Percentiles rank a stretch among this genome's conserved stretches.
Conservation (phyloP, 495 filamentous ascomycete genomes). For the Daldinia loculata region DNA sequence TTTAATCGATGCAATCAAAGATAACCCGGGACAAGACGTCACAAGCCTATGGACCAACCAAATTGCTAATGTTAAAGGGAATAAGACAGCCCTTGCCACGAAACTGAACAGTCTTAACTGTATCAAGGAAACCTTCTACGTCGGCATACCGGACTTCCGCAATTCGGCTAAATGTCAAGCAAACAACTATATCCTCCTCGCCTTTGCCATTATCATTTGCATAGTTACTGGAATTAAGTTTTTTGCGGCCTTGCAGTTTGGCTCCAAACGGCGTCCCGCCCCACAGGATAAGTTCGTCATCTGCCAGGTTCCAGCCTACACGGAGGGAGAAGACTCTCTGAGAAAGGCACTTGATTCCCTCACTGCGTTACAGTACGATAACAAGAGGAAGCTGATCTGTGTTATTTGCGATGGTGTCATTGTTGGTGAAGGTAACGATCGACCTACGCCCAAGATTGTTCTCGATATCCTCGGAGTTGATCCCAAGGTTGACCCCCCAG, state of each 20-base stretch:
- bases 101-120: slow-evolving; percentile 73
- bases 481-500: slow-evolving; percentile 94
- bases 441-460: slow-evolving; percentile 96
- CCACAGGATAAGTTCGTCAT: slow-evolving; percentile 99
- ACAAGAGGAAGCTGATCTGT: slow-evolving; percentile 93
- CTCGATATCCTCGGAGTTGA: slow-evolving; percentile 97
- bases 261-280: slow-evolving; percentile 85
- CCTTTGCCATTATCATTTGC: slow-evolving; percentile 84
- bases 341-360: slow-evolving; percentile 93
- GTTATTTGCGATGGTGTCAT: slow-evolving; percentile 97
- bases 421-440: slow-evolving; percentile 93
- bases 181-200: slow-evolving; percentile 90
- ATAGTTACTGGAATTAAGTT: slow-evolving; percentile 87
- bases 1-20: slow-evolving; percentile 70
- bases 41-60: slow-evolving; percentile 67
- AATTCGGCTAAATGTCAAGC: slow-evolving; percentile 77
- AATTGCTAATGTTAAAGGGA: slow-evolving; percentile 45
- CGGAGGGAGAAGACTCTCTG: slow-evolving; percentile 93
- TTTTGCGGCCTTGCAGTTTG: slow-evolving; percentile 91
- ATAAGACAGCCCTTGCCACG: slow-evolving; percentile 50
- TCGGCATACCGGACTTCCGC: slow-evolving; percentile 86
- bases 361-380: slow-evolving; percentile 93
- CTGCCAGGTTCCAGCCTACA: slow-evolving; percentile 97
- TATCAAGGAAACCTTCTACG: slow-evolving; percentile 83
- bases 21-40: slow-evolving; percentile 81